Percentiles rank a stretch among this genome's conserved stretches.
Conservation (phyloP, 2,329 filamentous ascomycete species). For the Epichloe bromicola region DNA sequence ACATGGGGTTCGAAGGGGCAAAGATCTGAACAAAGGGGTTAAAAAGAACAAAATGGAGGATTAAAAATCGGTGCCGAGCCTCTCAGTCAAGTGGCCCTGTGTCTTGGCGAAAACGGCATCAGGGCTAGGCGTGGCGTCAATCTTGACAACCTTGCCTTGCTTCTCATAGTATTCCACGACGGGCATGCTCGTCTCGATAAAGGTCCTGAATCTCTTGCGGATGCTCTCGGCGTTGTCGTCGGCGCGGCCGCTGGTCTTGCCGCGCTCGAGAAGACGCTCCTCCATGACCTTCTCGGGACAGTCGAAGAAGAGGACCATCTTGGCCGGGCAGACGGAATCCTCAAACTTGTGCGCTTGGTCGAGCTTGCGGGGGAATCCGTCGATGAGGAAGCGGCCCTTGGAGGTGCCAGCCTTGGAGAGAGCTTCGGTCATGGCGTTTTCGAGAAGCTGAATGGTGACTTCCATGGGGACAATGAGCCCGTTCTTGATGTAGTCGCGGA, state of each 20-base stretch:
- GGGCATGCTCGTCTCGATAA: conserved; percentile 94
- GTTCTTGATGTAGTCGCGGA: conserved; percentile 86
- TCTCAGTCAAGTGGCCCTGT: conserved; percentile 33
- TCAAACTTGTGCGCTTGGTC: conserved; percentile 95
- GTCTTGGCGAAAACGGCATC: conserved; percentile 47
- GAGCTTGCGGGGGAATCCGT: conserved; percentile 90
- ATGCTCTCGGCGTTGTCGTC: conserved; percentile 96
- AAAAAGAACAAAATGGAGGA: not conserved
- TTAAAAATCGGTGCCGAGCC: conserved; percentile 29
- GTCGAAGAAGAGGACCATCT: conserved; percentile 87
- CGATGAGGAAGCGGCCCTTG: conserved; percentile 62
- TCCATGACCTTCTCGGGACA: conserved; percentile 86
- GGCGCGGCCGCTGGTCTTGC: conserved; percentile 79
- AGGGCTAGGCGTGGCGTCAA: conserved; percentile 57
- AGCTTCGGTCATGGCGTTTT: conserved; percentile 76
- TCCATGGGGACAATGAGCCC: conserved; percentile 98
- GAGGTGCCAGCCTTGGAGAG: conserved; percentile 36
- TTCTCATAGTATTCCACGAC: conserved; percentile 76
- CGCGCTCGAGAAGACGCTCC: conserved; percentile 68
- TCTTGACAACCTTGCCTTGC: conserved; percentile 66
- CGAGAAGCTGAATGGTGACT: conserved; percentile 83
- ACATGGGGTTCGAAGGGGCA: not conserved
- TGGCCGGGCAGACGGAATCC: conserved; percentile 68
- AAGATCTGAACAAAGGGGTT: not conserved
- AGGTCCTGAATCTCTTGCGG: conserved; percentile 88